Evolutionary conservation across 768 basidiomycete species (phyloP).

Genomic region (Mycena filopes): DNA sequence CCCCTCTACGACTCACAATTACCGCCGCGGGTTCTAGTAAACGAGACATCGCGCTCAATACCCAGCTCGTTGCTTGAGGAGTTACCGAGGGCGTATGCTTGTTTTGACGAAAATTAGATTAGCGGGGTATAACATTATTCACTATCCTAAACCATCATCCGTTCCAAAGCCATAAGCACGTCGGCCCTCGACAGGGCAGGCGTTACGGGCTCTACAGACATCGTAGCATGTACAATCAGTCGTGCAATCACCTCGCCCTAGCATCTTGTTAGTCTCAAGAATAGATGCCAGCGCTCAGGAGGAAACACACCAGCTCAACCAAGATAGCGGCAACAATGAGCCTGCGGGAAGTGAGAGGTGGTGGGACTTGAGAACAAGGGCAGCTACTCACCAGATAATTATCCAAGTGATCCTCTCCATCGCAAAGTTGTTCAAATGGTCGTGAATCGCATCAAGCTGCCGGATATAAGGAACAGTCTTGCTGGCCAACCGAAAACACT

Average conservation of each 20-base stretch:
- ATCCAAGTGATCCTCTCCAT: constrained; percentile 89
- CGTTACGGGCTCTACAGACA: constrained; percentile 36
- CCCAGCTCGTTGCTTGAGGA: too few species aligned
- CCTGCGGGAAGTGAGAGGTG: constrained; percentile 55
- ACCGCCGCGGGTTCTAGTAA: too few species aligned
- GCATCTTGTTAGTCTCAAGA: not conserved
- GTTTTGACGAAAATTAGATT: not conserved
- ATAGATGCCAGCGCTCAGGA: constrained; percentile 5
- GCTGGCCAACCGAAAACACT: constrained; percentile 42
- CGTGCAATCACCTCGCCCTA: constrained; percentile 89
- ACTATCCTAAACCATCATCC: constrained; percentile 44
- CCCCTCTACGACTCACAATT: too few species aligned
- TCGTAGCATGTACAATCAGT: constrained; percentile 72
- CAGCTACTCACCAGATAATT: constrained; percentile 53
- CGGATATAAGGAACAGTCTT: constrained; percentile 12
- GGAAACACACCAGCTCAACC: constrained; percentile 76
- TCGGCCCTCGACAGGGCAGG: constrained; percentile 49
- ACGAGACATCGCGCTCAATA: too few species aligned
- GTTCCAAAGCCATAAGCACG: constrained; percentile 52
- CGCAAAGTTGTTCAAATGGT: constrained; percentile 88
- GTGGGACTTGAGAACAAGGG: constrained; percentile 12
- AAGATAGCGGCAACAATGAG: constrained; percentile 89
- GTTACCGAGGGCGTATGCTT: too few species aligned
- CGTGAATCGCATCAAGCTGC: constrained; percentile 93
- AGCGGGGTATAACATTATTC: not conserved